A percentile compares a stretch with the other conserved stretches of the same genome.
phyloP scores from a whole-genome alignment of 1,284 basidiomycete species.

The Apiotrichum sp. region DNA sequence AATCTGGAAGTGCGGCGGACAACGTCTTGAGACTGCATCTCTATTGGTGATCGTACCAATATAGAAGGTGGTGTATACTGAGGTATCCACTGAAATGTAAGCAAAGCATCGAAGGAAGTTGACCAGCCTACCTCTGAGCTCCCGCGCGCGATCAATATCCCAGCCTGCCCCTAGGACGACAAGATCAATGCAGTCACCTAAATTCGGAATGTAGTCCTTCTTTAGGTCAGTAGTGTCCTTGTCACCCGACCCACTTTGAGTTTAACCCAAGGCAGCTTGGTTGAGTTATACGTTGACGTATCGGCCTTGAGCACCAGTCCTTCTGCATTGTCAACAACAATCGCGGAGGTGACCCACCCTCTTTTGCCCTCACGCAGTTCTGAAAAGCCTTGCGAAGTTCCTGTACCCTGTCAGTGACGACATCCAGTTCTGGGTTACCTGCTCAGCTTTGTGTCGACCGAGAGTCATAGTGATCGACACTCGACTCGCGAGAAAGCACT shows the following conservation, averaged over 20 bases:
- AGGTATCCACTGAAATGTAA: slow-evolving; percentile 57
- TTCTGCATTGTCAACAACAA: slow-evolving; percentile 33
- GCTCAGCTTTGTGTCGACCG: not conserved
- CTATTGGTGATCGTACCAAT: slow-evolving; percentile 51
- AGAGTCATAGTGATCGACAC: slow-evolving; percentile 42
- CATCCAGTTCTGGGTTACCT: not conserved
- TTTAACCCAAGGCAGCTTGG: slow-evolving; percentile 66
- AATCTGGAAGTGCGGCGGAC: slow-evolving; percentile 58
- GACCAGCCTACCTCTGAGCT: slow-evolving; percentile 58
- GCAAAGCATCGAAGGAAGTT: not conserved
- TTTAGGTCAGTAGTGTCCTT: slow-evolving; percentile 47
- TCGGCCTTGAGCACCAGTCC: slow-evolving; percentile 72
- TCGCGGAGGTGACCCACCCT: not conserved
- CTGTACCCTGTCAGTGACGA: not conserved
- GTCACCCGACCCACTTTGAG: slow-evolving; percentile 47
- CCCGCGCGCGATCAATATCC: slow-evolving; percentile 68
- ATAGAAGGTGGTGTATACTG: slow-evolving; percentile 70
- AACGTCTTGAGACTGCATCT: slow-evolving; percentile 15
- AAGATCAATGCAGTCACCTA: slow-evolving; percentile 75
- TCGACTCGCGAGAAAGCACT: slow-evolving; percentile 54
- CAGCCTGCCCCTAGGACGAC: slow-evolving; percentile 67
- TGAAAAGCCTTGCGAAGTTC: slow-evolving; percentile 3
- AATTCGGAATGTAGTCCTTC: slow-evolving; percentile 73
- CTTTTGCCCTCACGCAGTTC: not conserved
- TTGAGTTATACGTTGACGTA: slow-evolving; percentile 60